Evolutionary conservation across 2,329 filamentous ascomycete genomes (phyloP), one percentile per base, ranked within the genome.

Genomic region (Hypoxylon sp.): DNA sequence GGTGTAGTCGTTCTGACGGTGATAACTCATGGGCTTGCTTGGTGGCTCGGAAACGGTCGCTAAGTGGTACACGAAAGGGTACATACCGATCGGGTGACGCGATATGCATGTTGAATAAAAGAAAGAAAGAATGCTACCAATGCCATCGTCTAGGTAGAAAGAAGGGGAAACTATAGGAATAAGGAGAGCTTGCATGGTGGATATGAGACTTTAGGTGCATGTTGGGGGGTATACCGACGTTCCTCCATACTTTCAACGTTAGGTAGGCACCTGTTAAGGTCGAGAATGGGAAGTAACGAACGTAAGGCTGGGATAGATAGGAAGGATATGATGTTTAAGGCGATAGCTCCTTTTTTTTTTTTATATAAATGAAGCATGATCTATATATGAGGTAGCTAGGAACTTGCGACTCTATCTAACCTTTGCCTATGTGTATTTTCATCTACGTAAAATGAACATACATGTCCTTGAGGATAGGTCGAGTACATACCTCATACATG

Each of bases 71-170:
- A 65, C 85, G 79, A 7, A 76, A 76, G 11, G 86, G 84, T 3
- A 89, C 79, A 70, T 88, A 89, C 51, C 87, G 84, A 70, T 89
- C 86, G 2, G 82, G 78, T 55, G 72, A 72, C 63, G 72, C 50
- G 58, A 68, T 69, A 74, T 73, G 72, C 76, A 77, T 77, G 69
- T 55, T 73, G 67, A 62, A 64, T 61, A 65, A 70, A 74, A 64
- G 63, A 76, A 74, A 70, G 69, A 71, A 75, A 71, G 73, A 74
- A 69, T 70, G 72, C 63, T 75, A 75, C 59, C 66, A 61, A 74
- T 75, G 73, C 73, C 73, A 68, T 67, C 48, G 63, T 64, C 66
- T 72, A 73, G 68, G 68, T 70, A 69, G 66, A 62, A 42, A 64
- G 60, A 68, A 58, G 62, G 44, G 65, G 59, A 46, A 61, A 62